Percentiles rank a stretch among this genome's conserved stretches.
phyloP scores from a whole-genome alignment of 176 grass and related monocot genomes.

The Rhynchospora breviuscula region DNA sequence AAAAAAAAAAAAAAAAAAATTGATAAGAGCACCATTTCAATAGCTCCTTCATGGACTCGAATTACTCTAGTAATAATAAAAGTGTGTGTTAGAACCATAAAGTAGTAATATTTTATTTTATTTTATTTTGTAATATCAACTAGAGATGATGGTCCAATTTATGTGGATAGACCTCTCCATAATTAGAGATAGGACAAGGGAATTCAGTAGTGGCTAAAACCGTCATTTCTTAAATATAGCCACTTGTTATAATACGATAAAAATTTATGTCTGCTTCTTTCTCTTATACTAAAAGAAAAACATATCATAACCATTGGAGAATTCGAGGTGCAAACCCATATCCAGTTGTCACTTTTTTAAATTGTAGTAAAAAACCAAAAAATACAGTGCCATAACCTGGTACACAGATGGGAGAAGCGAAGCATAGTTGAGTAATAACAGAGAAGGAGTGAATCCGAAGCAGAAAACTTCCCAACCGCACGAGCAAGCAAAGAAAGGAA shows the following conservation, averaged over 20 bases:
- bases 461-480: neutral
- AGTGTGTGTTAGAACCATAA: too few species aligned
- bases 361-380: neutral
- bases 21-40: too few species aligned
- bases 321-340: neutral
- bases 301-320: neutral
- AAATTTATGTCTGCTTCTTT: neutral
- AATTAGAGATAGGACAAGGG: neutral
- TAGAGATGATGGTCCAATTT: neutral
- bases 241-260: neutral
- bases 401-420: neutral
- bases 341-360: neutral
- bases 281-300: too few species aligned
- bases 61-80: too few species aligned
- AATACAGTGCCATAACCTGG: neutral
- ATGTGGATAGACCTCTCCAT: neutral
- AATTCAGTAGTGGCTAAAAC: neutral
- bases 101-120: too few species aligned
- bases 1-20: too few species aligned
- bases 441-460: neutral
- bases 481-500: slow-evolving; percentile 24
- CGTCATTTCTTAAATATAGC: neutral
- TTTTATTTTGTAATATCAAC: too few species aligned
- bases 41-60: too few species aligned
- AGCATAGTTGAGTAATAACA: too few species aligned